phyloP scores from a whole-genome alignment of 441 rosid genomes.

The Pelargonium exstipulatum region DNA sequence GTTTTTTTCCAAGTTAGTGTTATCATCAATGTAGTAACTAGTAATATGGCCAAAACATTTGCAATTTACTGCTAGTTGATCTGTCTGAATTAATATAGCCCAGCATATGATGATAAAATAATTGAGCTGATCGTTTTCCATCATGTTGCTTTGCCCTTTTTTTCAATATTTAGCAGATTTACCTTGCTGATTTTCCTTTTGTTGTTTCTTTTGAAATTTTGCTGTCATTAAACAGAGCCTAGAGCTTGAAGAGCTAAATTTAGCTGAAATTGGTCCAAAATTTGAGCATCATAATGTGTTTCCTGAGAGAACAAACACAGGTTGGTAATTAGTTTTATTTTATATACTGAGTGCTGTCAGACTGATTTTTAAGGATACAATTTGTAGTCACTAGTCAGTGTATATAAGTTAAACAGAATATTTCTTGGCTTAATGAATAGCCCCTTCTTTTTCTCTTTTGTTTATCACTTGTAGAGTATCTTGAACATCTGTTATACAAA shows the following conservation, averaged over 20 bases:
- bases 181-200: neutral
- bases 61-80: neutral
- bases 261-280: conserved; percentile 79
- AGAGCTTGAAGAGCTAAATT: conserved; percentile 66
- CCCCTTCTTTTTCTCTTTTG: neutral
- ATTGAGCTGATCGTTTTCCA: neutral
- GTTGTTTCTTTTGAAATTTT: conserved; percentile 1
- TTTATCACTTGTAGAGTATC: neutral
- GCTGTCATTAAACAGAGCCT: conserved; percentile 43
- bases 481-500: neutral
- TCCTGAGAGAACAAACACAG: conserved; percentile 90
- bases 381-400: neutral
- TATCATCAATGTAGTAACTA: neutral
- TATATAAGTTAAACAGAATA: neutral
- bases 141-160: neutral
- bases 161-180: neutral
- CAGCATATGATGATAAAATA: neutral
- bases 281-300: conserved; percentile 86
- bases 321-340: conserved; percentile 35
- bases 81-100: neutral
- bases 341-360: neutral
- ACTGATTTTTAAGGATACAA: neutral
- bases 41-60: no score
- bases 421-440: neutral
- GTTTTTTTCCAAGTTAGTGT: neutral